These are phyloP conservation scores for Ceratocystis smalleyi DNA, from an alignment of 2,329 filamentous ascomycete species.

Conservation along the genomic window DNA sequence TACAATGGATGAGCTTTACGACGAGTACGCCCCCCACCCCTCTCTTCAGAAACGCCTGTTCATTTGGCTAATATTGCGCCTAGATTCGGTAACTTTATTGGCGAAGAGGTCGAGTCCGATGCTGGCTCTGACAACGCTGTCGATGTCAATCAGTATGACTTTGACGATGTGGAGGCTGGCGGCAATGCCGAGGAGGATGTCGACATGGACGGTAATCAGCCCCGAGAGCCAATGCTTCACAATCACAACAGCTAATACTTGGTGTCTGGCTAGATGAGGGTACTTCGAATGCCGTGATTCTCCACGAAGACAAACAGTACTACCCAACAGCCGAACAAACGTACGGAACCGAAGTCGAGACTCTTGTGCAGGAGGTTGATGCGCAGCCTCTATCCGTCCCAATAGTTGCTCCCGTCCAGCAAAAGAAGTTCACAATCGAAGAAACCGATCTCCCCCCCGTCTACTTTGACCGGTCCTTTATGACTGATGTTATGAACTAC, in stretches of 20 bases:
- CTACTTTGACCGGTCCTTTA: conserved; percentile 74
- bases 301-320: conserved; percentile 99
- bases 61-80: conserved; percentile 5
- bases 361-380: conserved; percentile 91
- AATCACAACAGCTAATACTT: not conserved
- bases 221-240: not conserved
- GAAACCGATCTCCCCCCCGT: conserved; percentile 82
- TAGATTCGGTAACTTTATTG: conserved; percentile 97
- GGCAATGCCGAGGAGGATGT: conserved; percentile 69
- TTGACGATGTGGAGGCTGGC: conserved; percentile 50
- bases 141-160: conserved; percentile 62
- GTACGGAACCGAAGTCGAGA: conserved; percentile 88
- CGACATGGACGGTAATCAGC: conserved; percentile 63
- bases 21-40: conserved; percentile 49
- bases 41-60: not conserved
- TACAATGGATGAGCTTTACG: conserved; percentile 86
- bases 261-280: conserved; percentile 38
- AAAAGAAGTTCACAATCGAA: conserved; percentile 92
- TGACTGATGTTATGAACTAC: conserved; percentile 92
- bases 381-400: conserved; percentile 82
- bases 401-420: conserved; percentile 81
- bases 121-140: conserved; percentile 66
- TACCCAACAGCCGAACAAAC: conserved; percentile 96
- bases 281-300: conserved; percentile 87
- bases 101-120: conserved; percentile 73